phyloP scores from a whole-genome alignment of 805 yeast species.

The Danielozyma ontarioensis region DNA sequence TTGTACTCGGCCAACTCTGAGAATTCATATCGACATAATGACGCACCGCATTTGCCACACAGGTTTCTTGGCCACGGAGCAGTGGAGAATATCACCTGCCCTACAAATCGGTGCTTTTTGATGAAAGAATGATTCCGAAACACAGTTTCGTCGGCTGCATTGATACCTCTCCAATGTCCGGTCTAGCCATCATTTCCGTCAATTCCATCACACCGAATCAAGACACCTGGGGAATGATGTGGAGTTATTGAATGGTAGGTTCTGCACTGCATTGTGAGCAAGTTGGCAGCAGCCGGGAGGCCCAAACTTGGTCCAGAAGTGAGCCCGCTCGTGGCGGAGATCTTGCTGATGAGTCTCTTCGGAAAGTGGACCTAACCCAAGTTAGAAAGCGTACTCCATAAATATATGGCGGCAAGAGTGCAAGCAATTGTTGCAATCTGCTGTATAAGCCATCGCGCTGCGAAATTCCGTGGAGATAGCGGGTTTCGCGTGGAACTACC shows the following conservation, averaged over 20 bases:
- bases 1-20: conserved; percentile 26
- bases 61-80: too few species aligned
- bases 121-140: conserved; percentile 35
- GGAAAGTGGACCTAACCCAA: conserved; percentile 29
- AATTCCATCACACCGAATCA: conserved; percentile 37
- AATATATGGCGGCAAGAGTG: too few species aligned
- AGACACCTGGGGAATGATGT: too few species aligned
- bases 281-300: conserved; percentile 11
- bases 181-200: conserved; percentile 34
- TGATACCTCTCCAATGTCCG: conserved; percentile 34
- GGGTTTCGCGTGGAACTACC: too few species aligned
- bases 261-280: conserved; percentile 23
- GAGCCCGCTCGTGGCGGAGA: conserved; percentile 15
- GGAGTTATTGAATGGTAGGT: conserved; percentile 28
- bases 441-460: too few species aligned
- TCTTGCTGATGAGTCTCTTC: conserved; percentile 25
- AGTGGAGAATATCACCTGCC: conserved; percentile 35
- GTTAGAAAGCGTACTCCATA: too few species aligned
- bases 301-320: conserved; percentile 10
- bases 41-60: too few species aligned
- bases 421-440: too few species aligned
- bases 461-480: too few species aligned
- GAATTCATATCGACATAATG: conserved; percentile 34
- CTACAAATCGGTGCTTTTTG: conserved; percentile 19
- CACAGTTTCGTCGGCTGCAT: conserved; percentile 31